These are phyloP conservation scores for Afroboletus lepidellus DNA, from an alignment of 1,284 basidiomycete species.

Conservation along the genomic window DNA sequence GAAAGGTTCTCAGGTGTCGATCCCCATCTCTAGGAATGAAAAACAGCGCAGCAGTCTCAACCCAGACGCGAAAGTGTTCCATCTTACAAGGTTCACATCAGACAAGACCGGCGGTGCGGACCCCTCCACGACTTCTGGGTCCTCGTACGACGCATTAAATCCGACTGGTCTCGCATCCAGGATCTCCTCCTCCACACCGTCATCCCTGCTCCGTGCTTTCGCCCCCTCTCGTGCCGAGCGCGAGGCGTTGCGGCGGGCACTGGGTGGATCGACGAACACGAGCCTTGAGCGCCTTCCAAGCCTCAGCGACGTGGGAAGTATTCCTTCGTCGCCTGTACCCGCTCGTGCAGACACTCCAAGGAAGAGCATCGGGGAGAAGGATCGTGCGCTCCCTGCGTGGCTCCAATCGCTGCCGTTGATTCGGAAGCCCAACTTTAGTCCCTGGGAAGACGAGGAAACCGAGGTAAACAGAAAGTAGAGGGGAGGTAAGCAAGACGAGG, in stretches of 20 bases:
- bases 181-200: conserved; percentile 40
- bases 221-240: conserved; percentile 81
- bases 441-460: conserved; percentile 62
- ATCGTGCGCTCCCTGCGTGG: conserved; percentile 49
- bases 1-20: conserved; percentile 47
- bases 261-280: conserved; percentile 65
- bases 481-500: background rate
- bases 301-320: conserved; percentile 65
- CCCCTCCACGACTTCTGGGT: conserved; percentile 11
- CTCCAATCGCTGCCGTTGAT: conserved; percentile 51
- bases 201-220: conserved; percentile 69
- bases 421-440: conserved; percentile 61
- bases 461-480: conserved; percentile 26
- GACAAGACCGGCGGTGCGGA: conserved; percentile 18
- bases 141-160: conserved; percentile 53
- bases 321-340: conserved; percentile 59
- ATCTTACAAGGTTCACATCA: conserved; percentile 40
- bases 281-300: conserved; percentile 74
- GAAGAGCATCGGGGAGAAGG: conserved; percentile 30
- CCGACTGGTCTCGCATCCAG: conserved; percentile 49
- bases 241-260: conserved; percentile 68
- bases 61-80: conserved; percentile 83
- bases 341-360: conserved; percentile 37
- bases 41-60: conserved; percentile 68
- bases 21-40: conserved; percentile 42